These are phyloP conservation scores for Aristolochia contorta DNA, from an alignment of 164 flowering plant genomes.

Conservation along the genomic window DNA sequence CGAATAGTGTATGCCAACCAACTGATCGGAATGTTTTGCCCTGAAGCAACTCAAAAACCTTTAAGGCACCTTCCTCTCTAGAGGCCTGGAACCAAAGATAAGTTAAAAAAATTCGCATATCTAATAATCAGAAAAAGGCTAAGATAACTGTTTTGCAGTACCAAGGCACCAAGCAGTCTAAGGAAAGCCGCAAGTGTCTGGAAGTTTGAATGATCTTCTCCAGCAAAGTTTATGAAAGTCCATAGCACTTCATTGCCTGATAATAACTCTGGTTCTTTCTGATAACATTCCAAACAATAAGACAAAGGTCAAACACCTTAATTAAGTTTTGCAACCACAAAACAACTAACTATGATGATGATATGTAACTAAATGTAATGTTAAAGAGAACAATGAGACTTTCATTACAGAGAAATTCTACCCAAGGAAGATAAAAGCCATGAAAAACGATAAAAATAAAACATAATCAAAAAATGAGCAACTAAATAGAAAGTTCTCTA, in stretches of 20 bases:
- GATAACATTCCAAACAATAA: constrained; percentile 12
- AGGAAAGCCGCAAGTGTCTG: constrained; percentile 92
- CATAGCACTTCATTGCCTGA: constrained; percentile 92
- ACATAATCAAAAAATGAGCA: too few species aligned
- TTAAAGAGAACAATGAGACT: too few species aligned
- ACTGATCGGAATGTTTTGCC: constrained; percentile 82
- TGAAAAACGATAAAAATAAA: too few species aligned
- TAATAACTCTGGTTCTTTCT: constrained; percentile 89
- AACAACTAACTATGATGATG: not conserved
- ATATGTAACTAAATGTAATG: too few species aligned
- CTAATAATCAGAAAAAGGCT: not conserved
- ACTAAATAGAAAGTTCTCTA: too few species aligned
- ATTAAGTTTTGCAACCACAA: not conserved
- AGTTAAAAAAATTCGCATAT: not conserved
- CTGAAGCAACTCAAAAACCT: constrained; percentile 81
- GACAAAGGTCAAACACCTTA: constrained; percentile 4
- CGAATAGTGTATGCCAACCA: constrained; percentile 91
- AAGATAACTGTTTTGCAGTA: constrained; percentile 23
- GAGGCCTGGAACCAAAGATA: constrained; percentile 52
- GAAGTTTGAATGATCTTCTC: constrained; percentile 90
- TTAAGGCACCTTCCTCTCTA: constrained; percentile 80
- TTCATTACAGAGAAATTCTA: too few species aligned
- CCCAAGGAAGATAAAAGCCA: too few species aligned
- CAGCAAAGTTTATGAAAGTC: constrained; percentile 95
- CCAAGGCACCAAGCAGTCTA: constrained; percentile 85